Evolutionary conservation across 2,329 filamentous ascomycete genomes (phyloP), one percentile per base, ranked within the genome.

Genomic region (Aspergillus brasiliensis): DNA sequence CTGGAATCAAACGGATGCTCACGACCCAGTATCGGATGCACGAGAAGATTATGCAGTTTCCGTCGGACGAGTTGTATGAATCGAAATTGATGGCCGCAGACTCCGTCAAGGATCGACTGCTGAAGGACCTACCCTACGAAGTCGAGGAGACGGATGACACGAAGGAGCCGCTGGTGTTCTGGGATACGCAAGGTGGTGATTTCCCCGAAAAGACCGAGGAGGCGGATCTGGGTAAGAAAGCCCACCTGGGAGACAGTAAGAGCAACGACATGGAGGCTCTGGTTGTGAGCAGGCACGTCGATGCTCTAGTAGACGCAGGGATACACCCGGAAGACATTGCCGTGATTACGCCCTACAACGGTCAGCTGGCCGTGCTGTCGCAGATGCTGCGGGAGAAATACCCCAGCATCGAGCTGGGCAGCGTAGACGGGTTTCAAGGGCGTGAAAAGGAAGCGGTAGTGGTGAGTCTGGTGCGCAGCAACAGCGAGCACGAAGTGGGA

Each of bases 1-100:
- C 87, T 1, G 82, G 81, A 4, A 92, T 99, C 78, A 98, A 98
- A 80, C 84, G 91, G 54, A 97, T 98, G 91, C 85, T 99, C 23
- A 98, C 92, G 3, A 96, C 90, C 4, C 95, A 99, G 78, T 99
- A 99, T 75, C 92, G 95, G 38, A 99, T 99, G 95, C 92, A 99
- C 73, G 90, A 96, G 71, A 87, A 83, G 56, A 98, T 99, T 69
- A 98, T 98, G 93, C 84, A 87, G 6, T 99, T 97, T 70, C 94
- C 95, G 0, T 97, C 94, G 0, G 85, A 91, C 62, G 88, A 94
- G 72, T 82, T 98, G 10, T 99, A 99, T 77, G 91, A 91, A 62
- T 86, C 85, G 2, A 88, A 89, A 69, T 84, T 99, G 1, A 80
- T 93, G 2, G 94, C 95, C 0, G 92, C 90, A 1, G 91, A 94